Percentiles rank a stretch among this genome's conserved stretches.
Conservation (phyloP, 2,329 filamentous ascomycete genomes). For the Aspergillus costaricaensis region DNA sequence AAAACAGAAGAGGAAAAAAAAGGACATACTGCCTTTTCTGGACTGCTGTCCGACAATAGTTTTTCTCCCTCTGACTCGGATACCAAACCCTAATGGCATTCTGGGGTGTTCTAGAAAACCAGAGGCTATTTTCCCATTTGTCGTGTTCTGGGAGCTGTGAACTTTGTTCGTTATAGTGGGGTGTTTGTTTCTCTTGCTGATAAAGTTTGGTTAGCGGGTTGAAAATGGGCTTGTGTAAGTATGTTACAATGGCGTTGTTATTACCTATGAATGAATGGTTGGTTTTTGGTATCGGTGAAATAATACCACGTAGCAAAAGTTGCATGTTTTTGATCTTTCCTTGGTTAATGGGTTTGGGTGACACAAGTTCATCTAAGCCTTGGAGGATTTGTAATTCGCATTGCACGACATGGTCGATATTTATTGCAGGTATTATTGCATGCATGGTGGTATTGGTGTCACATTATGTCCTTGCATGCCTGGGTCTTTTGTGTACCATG, state of each 20-base stretch:
- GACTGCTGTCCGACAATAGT: neutral
- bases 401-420: too few species aligned
- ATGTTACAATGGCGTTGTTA: neutral
- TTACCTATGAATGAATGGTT: neutral
- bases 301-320: neutral
- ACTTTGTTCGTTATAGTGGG: conserved; percentile 4
- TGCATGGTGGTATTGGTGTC: neutral
- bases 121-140: conserved; percentile 1
- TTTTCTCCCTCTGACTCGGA: neutral
- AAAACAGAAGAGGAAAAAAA: too few species aligned
- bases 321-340: too few species aligned
- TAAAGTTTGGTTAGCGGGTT: conserved; percentile 1
- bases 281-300: neutral
- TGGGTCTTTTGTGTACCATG: neutral
- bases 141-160: conserved; percentile 8
- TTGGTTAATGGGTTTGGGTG: neutral
- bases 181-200: neutral
- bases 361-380: neutral
- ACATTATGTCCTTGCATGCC: neutral
- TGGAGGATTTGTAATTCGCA: neutral
- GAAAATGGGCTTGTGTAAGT: neutral
- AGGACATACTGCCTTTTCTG: neutral
- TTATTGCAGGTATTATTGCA: neutral
- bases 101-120: conserved; percentile 4
- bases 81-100: neutral